phyloP scores from a whole-genome alignment of 208 protist genomes.

The Endotrypanum monterogeii region DNA sequence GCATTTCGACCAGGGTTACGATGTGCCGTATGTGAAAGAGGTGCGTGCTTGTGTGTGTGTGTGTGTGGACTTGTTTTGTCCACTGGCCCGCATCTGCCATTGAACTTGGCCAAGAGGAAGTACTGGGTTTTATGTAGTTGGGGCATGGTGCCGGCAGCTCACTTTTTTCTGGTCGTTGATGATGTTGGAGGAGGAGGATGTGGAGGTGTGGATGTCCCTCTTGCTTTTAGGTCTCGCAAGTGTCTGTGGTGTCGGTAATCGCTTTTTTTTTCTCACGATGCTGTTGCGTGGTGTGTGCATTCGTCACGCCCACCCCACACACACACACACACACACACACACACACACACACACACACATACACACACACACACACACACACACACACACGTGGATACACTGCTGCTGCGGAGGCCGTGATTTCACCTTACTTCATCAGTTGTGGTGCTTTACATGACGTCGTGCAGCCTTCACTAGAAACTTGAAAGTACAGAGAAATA shows the following conservation, averaged over 20 bases:
- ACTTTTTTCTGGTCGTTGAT: neutral
- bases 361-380: neutral
- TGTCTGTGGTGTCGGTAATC: neutral
- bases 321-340: too few species aligned
- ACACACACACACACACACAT: neutral
- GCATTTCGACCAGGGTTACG: neutral
- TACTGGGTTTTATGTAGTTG: neutral
- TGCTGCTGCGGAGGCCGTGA: neutral
- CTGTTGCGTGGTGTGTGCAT: neutral
- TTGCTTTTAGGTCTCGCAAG: neutral
- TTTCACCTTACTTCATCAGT: neutral
- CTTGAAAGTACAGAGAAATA: neutral
- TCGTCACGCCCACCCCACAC: too few species aligned
- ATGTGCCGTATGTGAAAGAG: neutral
- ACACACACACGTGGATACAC: neutral
- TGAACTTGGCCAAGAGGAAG: neutral
- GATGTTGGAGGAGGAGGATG: neutral
- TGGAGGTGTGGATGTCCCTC: neutral
- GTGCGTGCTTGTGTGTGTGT: neutral
- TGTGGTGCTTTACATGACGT: neutral
- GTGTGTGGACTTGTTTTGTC: neutral
- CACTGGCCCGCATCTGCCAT: neutral
- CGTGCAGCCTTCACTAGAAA: neutral
- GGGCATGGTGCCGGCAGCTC: neutral
- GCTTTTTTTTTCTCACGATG: neutral